phyloP scores from a whole-genome alignment of 176 grass and related monocot species.

The Musa acuminata region DNA sequence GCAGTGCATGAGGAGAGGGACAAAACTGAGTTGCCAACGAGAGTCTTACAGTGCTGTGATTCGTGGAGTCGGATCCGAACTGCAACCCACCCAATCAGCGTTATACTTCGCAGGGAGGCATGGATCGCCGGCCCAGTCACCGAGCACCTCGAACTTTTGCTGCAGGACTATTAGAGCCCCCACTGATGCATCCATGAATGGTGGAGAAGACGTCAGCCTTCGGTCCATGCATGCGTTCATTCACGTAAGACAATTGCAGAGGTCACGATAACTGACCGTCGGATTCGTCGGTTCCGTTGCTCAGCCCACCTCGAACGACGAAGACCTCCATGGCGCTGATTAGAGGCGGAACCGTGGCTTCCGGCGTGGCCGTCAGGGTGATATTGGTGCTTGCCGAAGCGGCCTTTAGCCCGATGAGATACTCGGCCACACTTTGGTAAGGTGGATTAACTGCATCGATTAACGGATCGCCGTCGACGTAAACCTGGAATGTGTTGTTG shows the following conservation, averaged over 20 bases:
- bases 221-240: not conserved
- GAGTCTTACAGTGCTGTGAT: not conserved
- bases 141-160: not conserved
- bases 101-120: not conserved
- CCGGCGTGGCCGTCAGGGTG: not conserved
- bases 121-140: not conserved
- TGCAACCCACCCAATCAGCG: not conserved
- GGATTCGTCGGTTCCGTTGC: constrained; percentile 2
- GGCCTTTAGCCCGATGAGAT: not conserved
- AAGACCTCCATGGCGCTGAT: constrained; percentile 13
- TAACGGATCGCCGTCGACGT: not conserved
- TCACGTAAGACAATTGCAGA: not conserved
- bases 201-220: too few species aligned
- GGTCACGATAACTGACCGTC: not conserved
- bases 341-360: not conserved
- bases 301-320: not conserved
- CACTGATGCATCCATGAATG: not conserved
- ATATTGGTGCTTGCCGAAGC: not conserved
- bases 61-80: not conserved
- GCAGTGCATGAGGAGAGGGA: not conserved
- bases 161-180: not conserved
- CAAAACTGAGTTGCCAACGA: not conserved
- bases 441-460: not conserved
- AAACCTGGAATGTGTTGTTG: not conserved
- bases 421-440: not conserved